Base-by-base conservation (phyloP, 2,329 filamentous ascomycete species). In the Neurospora sp. region DNA sequence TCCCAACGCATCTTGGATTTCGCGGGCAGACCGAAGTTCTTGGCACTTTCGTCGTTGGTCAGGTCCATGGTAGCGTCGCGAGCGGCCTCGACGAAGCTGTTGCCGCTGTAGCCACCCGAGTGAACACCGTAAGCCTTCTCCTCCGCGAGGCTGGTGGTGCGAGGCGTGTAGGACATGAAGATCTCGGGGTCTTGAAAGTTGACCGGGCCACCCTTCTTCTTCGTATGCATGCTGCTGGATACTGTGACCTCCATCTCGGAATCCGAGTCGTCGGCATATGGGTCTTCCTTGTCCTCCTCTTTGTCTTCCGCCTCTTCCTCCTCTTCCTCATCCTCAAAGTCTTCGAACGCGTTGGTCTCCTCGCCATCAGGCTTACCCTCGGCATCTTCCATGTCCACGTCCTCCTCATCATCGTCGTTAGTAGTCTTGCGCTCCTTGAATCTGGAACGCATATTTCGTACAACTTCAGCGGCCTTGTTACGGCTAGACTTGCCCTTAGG, bases 101-200 rank as follows among this genome's bases (percentile, higher is more conserved):
- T 84, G 75, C 84, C 86, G 70, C 91, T 90, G 10, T 87, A 68
- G 43, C 74, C 88, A 67, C 93, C 93, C 0, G 92, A 92, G 80
- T 96, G 92, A 19, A 99, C 93, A 73, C 94, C 93, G 81, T 99
- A 99, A 12, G 90, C 96, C 69, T 92, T 91, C 78, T 97, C 93
- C 81, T 98, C 95, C 68, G 91, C 92, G 4, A 91, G 85, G 79
- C 95, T 96, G 75, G 88, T 86, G 57, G 89, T 89, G 72, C 91
- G 90, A 0, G 96, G 96, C 1, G 89, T 92, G 84, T 99, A 99
- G 10, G 92, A 92, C 93, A 99, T 98, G 88, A 96, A 99, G 75
- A 96, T 88, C 65, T 97, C 94, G 0, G 89, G 87, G 78, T 97
- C 94, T 77, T 92, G 89, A 86, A 89, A 97, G 66, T 89, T 86